Evolutionary conservation across 2,329 filamentous ascomycete genomes (phyloP).

Genomic region (Cytospora piceicola): DNA sequence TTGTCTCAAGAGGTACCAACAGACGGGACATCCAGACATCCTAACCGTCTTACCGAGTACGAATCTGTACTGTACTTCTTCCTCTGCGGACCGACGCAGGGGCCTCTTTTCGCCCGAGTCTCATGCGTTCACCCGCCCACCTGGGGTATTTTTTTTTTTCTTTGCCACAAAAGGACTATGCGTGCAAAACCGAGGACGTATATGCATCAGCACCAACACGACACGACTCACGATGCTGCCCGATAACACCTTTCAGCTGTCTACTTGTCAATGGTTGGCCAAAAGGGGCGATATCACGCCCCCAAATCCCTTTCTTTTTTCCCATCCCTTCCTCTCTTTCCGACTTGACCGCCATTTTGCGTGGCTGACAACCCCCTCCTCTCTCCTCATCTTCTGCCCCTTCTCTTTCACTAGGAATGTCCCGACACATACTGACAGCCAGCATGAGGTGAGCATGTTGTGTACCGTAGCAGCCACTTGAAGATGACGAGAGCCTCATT

Average conservation of each 20-base stretch:
- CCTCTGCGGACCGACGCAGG: not conserved
- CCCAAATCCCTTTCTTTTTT: not conserved
- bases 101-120: slow-evolving; percentile 10
- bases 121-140: slow-evolving; percentile 5
- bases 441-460: slow-evolving; percentile 25
- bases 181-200: slow-evolving; percentile 7
- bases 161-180: slow-evolving; percentile 12
- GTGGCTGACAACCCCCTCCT: not conserved
- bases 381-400: not conserved
- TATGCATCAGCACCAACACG: slow-evolving; percentile 12
- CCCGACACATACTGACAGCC: not conserved
- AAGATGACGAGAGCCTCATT: slow-evolving; percentile 28
- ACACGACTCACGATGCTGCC: slow-evolving; percentile 1
- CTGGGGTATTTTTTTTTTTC: not conserved
- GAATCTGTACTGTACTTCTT: not conserved
- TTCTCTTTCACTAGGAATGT: not conserved
- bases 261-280: slow-evolving; percentile 2
- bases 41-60: not conserved
- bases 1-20: slow-evolving; percentile 9
- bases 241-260: slow-evolving; percentile 5
- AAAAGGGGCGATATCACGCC: slow-evolving; percentile 14
- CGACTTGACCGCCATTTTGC: slow-evolving; percentile 27
- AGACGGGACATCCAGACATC: not conserved
- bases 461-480: slow-evolving; percentile 21
- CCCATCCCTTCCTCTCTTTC: no score